Base-by-base conservation (phyloP, 441 rosid species). In the Populus hybrid region DNA sequence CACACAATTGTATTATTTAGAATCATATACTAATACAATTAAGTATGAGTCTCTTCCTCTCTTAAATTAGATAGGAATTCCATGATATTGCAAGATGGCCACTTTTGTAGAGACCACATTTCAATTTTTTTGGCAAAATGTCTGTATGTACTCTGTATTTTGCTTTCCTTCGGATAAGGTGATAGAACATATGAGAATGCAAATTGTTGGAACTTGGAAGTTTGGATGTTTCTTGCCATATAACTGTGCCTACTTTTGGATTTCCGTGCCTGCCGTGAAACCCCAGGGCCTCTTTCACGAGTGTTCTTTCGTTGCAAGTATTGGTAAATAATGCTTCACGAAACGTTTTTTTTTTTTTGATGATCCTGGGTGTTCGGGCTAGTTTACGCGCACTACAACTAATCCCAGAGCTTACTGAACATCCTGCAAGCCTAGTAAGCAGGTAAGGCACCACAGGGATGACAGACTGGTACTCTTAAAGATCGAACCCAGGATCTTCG, bases 1-100 rank as follows among this genome's bases (percentile, higher is more conserved):
- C 34, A 80, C 77, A 6, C 83, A 81, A 8, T 3, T 84, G 20
- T 24, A 67, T 71, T 20, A 8, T 46, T 80, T 59, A 36, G 78
- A 82, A 76, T 69, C 87, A 38, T 73, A 63, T 70, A 26, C 74
- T 38, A 79, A 86, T 77, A 46, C 57, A 40, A 24, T 28, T 14
- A 18, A 21, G 24, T 3, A 50, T 76, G 80, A 76, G 81, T 69
- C 72, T 66, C 38, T 18, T 50, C 64, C 23, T 34, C 70, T 9
- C 4, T 76, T 72, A 54, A 50, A 21, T 30, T 20, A 2, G 14
- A 70, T 26, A 54, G n/a, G 21, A 70, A 74, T 59, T 69, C 71
- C 73, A 75, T 30, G 50, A 30, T 78, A 54, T 23, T 21, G 66
- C 46, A 73, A 26, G 70, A 42, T 40, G 73, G 70, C 70, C 71